These are phyloP conservation scores for Wolfiporia cocos DNA, from an alignment of 1,284 basidiomycete genomes.

Conservation along the genomic window DNA sequence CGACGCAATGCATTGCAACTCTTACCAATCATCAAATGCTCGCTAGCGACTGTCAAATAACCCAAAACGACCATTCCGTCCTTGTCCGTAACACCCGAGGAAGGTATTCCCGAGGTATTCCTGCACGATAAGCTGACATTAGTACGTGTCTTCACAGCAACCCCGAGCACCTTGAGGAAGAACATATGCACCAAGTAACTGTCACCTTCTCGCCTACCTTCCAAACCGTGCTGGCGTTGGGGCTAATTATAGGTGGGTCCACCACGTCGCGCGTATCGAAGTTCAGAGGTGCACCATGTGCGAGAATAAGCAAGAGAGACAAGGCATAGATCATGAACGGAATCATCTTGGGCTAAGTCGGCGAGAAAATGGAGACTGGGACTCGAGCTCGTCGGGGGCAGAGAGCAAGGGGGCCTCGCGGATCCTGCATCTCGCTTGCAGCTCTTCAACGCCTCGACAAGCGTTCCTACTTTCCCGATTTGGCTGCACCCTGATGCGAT, in stretches of 20 bases:
- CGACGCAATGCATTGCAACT: not conserved
- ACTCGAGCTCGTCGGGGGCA: conserved; percentile 1
- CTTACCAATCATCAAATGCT: conserved; percentile 29
- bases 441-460: conserved; percentile 2
- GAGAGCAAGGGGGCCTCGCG: conserved; percentile 6
- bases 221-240: conserved; percentile 13
- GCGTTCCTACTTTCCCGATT: conserved; percentile 1
- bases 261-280: conserved; percentile 13
- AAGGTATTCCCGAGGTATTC: conserved; percentile 22
- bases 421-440: not conserved
- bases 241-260: conserved; percentile 12
- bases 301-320: conserved; percentile 4
- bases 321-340: conserved; percentile 7
- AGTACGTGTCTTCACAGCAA: not conserved
- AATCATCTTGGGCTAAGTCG: conserved; percentile 6
- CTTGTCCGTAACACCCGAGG: conserved; percentile 24
- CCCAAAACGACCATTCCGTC: conserved; percentile 32
- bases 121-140: conserved; percentile 13
- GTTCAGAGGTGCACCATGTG: conserved; percentile 3
- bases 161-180: not conserved
- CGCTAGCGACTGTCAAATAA: conserved; percentile 23
- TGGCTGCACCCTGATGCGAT: not conserved
- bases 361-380: not conserved
- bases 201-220: conserved; percentile 11
- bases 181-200: conserved; percentile 12